Conservation (phyloP, 495 filamentous ascomycete species). For the Penicillium desertorum region DNA sequence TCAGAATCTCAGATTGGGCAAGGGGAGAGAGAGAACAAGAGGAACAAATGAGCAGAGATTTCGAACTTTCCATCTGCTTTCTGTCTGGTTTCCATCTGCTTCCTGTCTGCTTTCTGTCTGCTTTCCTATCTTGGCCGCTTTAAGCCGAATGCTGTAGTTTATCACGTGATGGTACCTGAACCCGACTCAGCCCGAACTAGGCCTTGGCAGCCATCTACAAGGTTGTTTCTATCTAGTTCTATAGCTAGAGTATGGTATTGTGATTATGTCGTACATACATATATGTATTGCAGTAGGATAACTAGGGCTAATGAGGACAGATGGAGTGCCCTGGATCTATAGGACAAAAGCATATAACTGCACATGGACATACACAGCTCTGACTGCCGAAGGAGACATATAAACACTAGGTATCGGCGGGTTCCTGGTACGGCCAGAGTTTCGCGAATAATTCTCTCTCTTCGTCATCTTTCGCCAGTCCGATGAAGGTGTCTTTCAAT, state of each 20-base stretch:
- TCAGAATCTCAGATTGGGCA: slow-evolving; percentile 7
- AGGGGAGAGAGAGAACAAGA: slow-evolving; percentile 5
- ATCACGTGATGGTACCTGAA: neutral
- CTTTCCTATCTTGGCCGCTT: neutral
- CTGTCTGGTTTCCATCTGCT: no score
- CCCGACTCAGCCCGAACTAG: neutral
- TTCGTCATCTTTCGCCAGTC: slow-evolving; percentile 10
- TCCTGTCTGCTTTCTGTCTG: neutral
- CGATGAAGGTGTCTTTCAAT: slow-evolving; percentile 3
- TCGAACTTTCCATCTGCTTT: neutral
- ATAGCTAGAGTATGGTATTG: neutral
- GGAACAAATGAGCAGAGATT: slow-evolving; percentile 5
- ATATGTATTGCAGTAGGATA: neutral
- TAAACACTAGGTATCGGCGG: neutral
- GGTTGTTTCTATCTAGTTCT: neutral
- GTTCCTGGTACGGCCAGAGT: slow-evolving; percentile 41
- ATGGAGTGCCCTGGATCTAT: neutral
- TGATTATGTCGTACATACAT: no score
- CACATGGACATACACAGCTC: neutral
- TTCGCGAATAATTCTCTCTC: slow-evolving; percentile 23
- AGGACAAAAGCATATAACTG: neutral
- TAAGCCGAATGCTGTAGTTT: neutral
- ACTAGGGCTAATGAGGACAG: neutral
- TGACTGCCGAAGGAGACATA: neutral
- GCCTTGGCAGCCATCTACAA: neutral